These are phyloP conservation scores for Spongospora subterranea DNA, from an alignment of 208 protist genomes.

Conservation along the genomic window DNA sequence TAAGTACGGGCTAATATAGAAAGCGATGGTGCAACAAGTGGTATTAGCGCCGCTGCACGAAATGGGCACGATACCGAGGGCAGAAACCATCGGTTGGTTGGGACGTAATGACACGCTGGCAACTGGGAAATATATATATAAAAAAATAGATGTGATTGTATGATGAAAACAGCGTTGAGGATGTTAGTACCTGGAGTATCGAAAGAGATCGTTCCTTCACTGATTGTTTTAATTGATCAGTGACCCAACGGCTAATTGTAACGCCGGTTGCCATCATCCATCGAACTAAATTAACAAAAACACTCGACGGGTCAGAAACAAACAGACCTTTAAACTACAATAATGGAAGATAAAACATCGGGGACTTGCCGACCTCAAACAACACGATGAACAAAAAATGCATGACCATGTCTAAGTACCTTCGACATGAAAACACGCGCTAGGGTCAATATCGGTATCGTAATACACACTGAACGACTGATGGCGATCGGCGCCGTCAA, in stretches of 20 bases:
- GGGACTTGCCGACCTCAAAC: no score
- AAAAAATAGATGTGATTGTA: neutral
- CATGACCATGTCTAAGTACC: no score
- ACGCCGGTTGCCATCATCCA: constrained; percentile 45
- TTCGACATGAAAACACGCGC: constrained; percentile 46
- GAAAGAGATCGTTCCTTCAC: neutral
- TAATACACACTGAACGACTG: constrained; percentile 10
- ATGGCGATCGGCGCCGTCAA: constrained; percentile 38
- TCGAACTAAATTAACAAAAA: constrained; percentile 2
- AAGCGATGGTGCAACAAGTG: neutral
- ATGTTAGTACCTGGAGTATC: neutral
- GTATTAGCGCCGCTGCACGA: neutral
- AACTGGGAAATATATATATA: neutral
- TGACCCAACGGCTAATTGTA: neutral
- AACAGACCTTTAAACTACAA: neutral
- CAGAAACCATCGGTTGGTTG: neutral
- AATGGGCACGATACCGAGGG: neutral
- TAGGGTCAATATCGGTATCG: neutral
- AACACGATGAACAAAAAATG: no score
- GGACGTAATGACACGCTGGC: constrained; percentile 26
- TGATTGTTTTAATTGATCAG: neutral
- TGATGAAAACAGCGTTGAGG: neutral
- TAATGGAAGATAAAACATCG: no score
- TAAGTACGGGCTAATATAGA: neutral
- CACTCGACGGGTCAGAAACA: neutral